Conservation (phyloP, 148 eudicot species). For the Bassia scoparia region DNA sequence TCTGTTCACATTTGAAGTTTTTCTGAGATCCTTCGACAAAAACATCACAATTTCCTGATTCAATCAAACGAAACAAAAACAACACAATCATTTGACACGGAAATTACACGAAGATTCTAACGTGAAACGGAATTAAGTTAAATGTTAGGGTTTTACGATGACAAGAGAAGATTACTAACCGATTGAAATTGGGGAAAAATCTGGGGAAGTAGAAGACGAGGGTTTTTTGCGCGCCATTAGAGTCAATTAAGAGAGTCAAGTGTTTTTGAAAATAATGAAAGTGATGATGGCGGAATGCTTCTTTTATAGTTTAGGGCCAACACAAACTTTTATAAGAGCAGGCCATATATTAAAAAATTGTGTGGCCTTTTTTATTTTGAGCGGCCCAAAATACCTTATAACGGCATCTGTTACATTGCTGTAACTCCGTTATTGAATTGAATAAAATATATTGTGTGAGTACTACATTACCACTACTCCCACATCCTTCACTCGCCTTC, state of each 20-base stretch:
- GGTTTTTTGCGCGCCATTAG: slow-evolving; percentile 32
- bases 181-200: slow-evolving; percentile 21
- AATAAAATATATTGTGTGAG: too few species aligned
- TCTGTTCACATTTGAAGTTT: slow-evolving; percentile 38
- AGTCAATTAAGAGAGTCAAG: not conserved
- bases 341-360: too few species aligned
- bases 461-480: too few species aligned
- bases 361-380: too few species aligned
- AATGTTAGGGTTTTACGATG: slow-evolving; percentile 13
- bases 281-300: not conserved
- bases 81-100: not conserved
- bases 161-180: not conserved
- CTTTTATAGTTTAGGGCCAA: slow-evolving; percentile 16
- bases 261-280: not conserved
- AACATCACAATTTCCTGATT: slow-evolving; percentile 66
- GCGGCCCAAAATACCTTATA: too few species aligned
- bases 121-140: too few species aligned
- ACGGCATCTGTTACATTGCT: too few species aligned
- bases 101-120: not conserved
- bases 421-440: too few species aligned
- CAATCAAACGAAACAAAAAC: not conserved
- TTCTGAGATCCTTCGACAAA: slow-evolving; percentile 43
- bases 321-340: too few species aligned
- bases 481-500: too few species aligned
- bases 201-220: not conserved